Base-by-base conservation (phyloP, 2,329 filamentous ascomycete species). In the Zymoseptoria tritici region DNA sequence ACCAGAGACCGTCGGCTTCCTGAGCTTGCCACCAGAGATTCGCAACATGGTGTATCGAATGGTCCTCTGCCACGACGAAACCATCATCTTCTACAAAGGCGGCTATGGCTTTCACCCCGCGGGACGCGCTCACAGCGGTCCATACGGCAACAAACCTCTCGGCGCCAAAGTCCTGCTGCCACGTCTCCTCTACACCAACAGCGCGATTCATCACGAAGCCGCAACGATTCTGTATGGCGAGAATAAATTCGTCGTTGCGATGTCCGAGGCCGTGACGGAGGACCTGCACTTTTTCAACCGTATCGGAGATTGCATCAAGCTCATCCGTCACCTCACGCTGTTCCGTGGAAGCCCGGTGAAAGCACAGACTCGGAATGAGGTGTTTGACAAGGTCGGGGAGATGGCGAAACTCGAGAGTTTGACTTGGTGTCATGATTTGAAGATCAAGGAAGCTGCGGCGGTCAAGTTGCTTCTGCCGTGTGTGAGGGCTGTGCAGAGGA, bases 181-280 rank as follows among this genome's bases (percentile, higher is more conserved):
- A 13, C 36, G 36, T 7, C 58, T 84, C 81, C 29, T 60, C 57
- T 42, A 52, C 9, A 36, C 52, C 52, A 26, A 29, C 52, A 24
- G 52, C 22, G 22, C 29, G 2, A 29, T 54, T 8, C 24, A 54
- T 22, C 13, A 29, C 9, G 52, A 54, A 54, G 52, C 52, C 24
- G 52, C 52, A 24, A 29, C 20, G 3, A 54, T 54, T 24, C 9
- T 54, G 11, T 54, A 54, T 24, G 22, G 29, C n/a, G 22, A 19
- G 20, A 54, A 54, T n/a, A 52, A 36, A 16, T 50, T 26, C 52
- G 52, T 46, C 13, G 36, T 46, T 16, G 36, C 36, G 5, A 46
- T 46, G 36, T 51, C 57, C 26, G 16, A 46, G 36, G 36, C 36
- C 11, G 16, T 46, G 4, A 6, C 13, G 13, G 36, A 46, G 16